A percentile compares a stretch with the other conserved stretches of the same genome.
phyloP scores from a whole-genome alignment of 176 grass and related monocot species.

The Bothriochloa decipiens region DNA sequence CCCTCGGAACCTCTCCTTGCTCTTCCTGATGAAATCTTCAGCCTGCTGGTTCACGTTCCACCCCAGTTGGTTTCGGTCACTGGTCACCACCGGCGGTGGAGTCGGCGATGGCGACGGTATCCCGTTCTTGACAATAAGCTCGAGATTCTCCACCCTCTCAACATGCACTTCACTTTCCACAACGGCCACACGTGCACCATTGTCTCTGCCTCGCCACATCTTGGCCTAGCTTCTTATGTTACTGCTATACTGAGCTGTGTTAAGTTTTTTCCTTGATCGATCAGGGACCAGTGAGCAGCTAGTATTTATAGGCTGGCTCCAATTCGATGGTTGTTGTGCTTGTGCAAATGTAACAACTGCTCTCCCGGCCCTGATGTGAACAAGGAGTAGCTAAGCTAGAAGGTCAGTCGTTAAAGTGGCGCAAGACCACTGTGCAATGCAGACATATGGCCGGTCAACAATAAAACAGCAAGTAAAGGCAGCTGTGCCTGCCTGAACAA shows the following conservation, averaged over 20 bases:
- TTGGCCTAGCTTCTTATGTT: not conserved
- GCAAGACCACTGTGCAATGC: not conserved
- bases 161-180: conserved; percentile 4
- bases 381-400: not conserved
- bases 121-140: not conserved
- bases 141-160: not conserved
- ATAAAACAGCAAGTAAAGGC: not conserved
- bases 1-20: not conserved
- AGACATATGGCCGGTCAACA: not conserved
- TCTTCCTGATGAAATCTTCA: conserved; percentile 8
- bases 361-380: not conserved
- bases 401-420: conserved; percentile 5
- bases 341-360: not conserved
- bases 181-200: not conserved
- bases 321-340: not conserved
- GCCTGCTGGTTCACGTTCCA: not conserved
- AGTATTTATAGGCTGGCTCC: conserved; percentile 19
- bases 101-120: not conserved
- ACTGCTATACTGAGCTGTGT: not conserved
- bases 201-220: not conserved
- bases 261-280: not conserved
- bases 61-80: not conserved
- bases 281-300: not conserved
- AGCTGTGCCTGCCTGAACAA: not conserved
- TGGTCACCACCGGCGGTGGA: no score